Evolutionary conservation across 306 rosid species (phyloP).

Genomic region (Psophocarpus tetragonolobus): DNA sequence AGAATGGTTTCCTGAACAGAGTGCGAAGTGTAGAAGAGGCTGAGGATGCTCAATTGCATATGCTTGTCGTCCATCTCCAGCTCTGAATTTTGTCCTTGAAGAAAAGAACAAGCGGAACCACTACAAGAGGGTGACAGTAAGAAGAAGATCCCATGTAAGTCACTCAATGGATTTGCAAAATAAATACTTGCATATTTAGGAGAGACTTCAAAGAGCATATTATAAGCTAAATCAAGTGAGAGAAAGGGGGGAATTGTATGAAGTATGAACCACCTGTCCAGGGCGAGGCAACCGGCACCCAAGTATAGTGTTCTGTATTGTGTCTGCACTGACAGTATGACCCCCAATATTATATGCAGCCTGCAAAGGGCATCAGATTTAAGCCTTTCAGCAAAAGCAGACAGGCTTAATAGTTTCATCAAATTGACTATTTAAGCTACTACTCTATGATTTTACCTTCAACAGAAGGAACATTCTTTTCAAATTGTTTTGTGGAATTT

Average conservation of each 20-base stretch:
- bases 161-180: not conserved
- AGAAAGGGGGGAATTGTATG: not conserved
- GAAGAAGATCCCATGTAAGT: not conserved
- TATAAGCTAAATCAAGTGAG: no score
- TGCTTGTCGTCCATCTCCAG: constrained; percentile 73
- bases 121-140: constrained; percentile 41
- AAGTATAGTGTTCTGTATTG: constrained; percentile 77
- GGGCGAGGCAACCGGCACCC: constrained; percentile 90
- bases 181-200: not conserved
- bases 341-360: constrained; percentile 96
- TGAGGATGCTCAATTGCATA: constrained; percentile 65
- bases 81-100: constrained; percentile 65
- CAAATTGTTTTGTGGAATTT: constrained; percentile 84
- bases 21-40: constrained; percentile 88
- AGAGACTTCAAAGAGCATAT: not conserved
- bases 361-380: constrained; percentile 42
- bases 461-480: constrained; percentile 71
- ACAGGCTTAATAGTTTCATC: not conserved
- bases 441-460: constrained; percentile 59
- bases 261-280: constrained; percentile 66
- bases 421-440: constrained; percentile 1
- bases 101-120: constrained; percentile 80
- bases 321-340: constrained; percentile 74
- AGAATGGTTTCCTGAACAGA: constrained; percentile 90
- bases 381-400: constrained; percentile 15